Evolutionary conservation across 305 asterid genomes (phyloP).

Genomic region (Plantago rigida): DNA sequence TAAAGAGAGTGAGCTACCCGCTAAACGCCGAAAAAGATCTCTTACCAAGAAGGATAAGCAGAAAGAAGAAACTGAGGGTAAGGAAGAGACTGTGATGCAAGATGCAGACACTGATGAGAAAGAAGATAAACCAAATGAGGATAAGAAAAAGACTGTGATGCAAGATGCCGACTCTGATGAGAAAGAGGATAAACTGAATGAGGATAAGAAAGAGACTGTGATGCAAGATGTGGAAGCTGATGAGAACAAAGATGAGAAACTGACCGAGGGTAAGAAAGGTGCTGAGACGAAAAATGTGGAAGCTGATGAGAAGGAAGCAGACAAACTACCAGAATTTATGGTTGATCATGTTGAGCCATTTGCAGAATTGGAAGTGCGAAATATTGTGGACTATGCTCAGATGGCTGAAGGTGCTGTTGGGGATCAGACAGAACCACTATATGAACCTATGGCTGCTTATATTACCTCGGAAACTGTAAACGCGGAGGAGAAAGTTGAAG

Average conservation of each 20-base stretch:
- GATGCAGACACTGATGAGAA: not conserved
- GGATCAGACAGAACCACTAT: too few relatives aligned
- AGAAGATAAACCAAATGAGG: not conserved
- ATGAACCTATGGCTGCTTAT: too few relatives aligned
- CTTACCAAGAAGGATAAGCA: not conserved
- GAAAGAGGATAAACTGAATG: not conserved
- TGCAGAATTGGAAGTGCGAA: too few relatives aligned
- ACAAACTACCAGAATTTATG: not conserved
- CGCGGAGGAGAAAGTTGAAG: too few relatives aligned
- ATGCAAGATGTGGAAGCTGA: not conserved
- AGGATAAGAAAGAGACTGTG: conserved; percentile 4
- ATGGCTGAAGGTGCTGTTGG: too few relatives aligned
- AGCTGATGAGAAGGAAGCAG: not conserved
- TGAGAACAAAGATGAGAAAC: not conserved
- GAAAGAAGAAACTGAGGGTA: not conserved
- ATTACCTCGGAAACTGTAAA: too few relatives aligned
- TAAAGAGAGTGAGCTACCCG: not conserved
- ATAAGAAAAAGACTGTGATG: not conserved
- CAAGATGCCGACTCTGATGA: too few relatives aligned
- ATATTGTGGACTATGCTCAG: too few relatives aligned
- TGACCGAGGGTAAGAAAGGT: not conserved
- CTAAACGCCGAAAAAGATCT: not conserved
- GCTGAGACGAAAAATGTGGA: not conserved
- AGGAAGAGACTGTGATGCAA: not conserved
- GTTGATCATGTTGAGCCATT: too few relatives aligned